Evolutionary conservation across 768 basidiomycete genomes (phyloP).

Genomic region (Cystobasidium onofrii): DNA sequence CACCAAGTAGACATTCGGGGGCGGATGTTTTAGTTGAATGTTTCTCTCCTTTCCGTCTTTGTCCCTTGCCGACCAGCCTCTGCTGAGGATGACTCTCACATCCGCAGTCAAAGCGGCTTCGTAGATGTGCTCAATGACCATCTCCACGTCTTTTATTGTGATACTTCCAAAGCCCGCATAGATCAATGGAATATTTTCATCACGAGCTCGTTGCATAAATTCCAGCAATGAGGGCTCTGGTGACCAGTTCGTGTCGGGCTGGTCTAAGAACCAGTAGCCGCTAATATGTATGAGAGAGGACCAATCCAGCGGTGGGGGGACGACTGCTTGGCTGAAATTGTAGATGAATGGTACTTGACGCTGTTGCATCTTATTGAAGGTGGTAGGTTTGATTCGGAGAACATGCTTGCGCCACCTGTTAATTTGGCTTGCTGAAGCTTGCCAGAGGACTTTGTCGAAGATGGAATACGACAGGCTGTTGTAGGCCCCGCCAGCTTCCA

Average conservation of each 20-base stretch:
- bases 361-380: slow-evolving; percentile 87
- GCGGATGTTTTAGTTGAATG: slow-evolving; percentile 62
- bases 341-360: slow-evolving; percentile 97
- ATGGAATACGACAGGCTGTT: slow-evolving; percentile 98
- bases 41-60: slow-evolving; percentile 53
- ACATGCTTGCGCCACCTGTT: slow-evolving; percentile 81
- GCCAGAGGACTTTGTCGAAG: slow-evolving; percentile 97
- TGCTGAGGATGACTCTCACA: slow-evolving; percentile 84
- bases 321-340: slow-evolving; percentile 61
- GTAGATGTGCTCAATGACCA: slow-evolving; percentile 82
- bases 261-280: slow-evolving; percentile 94
- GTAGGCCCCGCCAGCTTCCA: slow-evolving; percentile 93
- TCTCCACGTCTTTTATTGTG: slow-evolving; percentile 84
- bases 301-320: neutral
- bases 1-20: slow-evolving; percentile 65
- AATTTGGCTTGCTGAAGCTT: slow-evolving; percentile 82
- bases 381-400: slow-evolving; percentile 68
- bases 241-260: slow-evolving; percentile 82
- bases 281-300: slow-evolving; percentile 54
- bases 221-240: slow-evolving; percentile 68
- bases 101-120: slow-evolving; percentile 79
- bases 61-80: slow-evolving; percentile 93
- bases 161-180: slow-evolving; percentile 97
- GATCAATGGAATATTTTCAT: slow-evolving; percentile 72
- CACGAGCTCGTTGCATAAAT: slow-evolving; percentile 73